These are phyloP conservation scores for Acanthamoeba quina DNA, from an alignment of 208 protist species.

Conservation along the genomic window DNA sequence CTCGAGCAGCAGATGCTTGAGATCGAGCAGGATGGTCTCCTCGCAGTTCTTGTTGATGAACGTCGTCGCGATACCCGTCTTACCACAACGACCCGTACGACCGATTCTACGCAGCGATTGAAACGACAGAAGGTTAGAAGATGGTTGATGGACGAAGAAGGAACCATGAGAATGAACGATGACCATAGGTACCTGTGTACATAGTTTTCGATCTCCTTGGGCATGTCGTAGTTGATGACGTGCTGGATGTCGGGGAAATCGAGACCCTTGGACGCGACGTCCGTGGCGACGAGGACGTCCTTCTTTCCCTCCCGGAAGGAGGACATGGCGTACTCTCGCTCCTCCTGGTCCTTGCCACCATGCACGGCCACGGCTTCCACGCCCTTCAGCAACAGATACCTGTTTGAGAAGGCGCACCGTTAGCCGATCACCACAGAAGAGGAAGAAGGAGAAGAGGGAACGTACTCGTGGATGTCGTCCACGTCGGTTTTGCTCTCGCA, in stretches of 20 bases:
- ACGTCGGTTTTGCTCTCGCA: slow-evolving; percentile 94
- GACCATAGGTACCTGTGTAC: slow-evolving; percentile 78
- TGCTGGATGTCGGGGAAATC: slow-evolving; percentile 98
- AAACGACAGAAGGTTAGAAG: background rate
- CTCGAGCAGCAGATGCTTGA: slow-evolving; percentile 94
- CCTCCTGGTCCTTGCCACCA: slow-evolving; percentile 86
- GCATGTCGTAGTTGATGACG: slow-evolving; percentile 99
- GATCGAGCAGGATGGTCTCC: slow-evolving; percentile 92
- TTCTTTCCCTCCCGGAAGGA: slow-evolving; percentile 84
- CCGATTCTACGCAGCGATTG: slow-evolving; percentile 91
- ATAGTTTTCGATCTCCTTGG: slow-evolving; percentile 97
- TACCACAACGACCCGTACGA: slow-evolving; percentile 94
- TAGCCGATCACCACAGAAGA: no score
- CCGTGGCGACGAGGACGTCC: slow-evolving; percentile 94
- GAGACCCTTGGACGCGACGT: slow-evolving; percentile 92
- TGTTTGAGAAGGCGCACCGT: no score
- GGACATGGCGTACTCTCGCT: slow-evolving; percentile 89
- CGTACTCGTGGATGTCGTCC: slow-evolving; percentile 93
- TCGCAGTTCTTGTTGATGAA: slow-evolving; percentile 91
- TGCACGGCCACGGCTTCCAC: slow-evolving; percentile 78
- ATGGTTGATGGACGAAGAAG: background rate
- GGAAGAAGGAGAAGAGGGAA: no score
- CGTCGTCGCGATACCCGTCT: slow-evolving; percentile 93
- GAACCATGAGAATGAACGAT: background rate
- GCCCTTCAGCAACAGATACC: slow-evolving; percentile 94